Base-by-base conservation (phyloP, 2,329 filamentous ascomycete species). In the Phyllachora maydis region DNA sequence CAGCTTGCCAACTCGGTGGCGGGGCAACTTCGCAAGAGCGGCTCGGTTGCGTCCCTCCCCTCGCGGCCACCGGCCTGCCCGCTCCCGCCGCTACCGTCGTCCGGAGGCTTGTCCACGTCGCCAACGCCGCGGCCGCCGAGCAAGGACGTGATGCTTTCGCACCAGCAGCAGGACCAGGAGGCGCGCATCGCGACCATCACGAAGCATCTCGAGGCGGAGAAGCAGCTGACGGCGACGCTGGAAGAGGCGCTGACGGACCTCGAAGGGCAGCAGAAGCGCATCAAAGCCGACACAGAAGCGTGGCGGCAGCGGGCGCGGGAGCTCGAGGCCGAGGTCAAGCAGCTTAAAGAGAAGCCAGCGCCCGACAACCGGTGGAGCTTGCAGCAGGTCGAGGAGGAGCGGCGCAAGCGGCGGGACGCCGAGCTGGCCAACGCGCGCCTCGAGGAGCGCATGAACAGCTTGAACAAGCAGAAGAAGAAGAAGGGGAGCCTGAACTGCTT, bases 401-500 rank as follows among this genome's bases (percentile, higher is more conserved):
- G 85, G 37, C 85, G 79, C 54, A 90, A 91, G 53, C 65, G 88
- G 30, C 64, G 81, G 33, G 78, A 85, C 32, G 83, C 90, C 17
- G 88, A 98, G 55, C 69, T 76, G 33, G 88, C 88, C 20, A 64
- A 77, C 25, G 77, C 75, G 18, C 78, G 91, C 40, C 65, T 98
- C 14, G 85, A 98, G 52, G 81, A 91, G 54, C 68, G 85, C 27
- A 98, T 98, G 71, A 82, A 85, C 40, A 73, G 77, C 28, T 74
- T 88, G 46, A 83, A 73, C 50, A 88, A 90, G 59, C 92, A 85
- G 64, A 83, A 90, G 66, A 83, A 82, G 61, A 83, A 82, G 61
- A 92, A 91, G 65, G 70, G 75, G 40, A 83, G 76, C 35, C 63
- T 98, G 49, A 95, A 93, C 57, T 98, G 88, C 64, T 98, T 98